A percentile compares a stretch with the other conserved stretches of the same genome.
phyloP scores from a whole-genome alignment of 305 asterid species.

The Rubia tinctorum region DNA sequence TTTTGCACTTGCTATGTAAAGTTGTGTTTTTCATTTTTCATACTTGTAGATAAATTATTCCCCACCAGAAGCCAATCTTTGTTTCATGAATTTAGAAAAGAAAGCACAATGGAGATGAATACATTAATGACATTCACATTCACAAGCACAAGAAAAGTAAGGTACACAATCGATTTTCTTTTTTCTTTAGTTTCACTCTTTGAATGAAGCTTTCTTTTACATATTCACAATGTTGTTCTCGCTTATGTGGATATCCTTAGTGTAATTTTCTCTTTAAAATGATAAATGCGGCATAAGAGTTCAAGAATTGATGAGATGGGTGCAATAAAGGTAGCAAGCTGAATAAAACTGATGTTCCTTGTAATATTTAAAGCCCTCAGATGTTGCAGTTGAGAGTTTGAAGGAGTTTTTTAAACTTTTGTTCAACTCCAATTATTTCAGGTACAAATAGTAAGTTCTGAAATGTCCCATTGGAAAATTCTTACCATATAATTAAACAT shows the following conservation, averaged over 20 bases:
- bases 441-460: constrained; percentile 47
- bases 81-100: constrained; percentile 58
- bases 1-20: not conserved
- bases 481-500: constrained; percentile 6
- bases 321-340: constrained; percentile 82
- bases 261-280: constrained; percentile 31
- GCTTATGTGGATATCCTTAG: not conserved
- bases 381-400: constrained; percentile 59
- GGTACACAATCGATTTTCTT: constrained; percentile 45
- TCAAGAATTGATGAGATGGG: constrained; percentile 89
- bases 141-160: constrained; percentile 96
- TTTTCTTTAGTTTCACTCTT: constrained; percentile 14
- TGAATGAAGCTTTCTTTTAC: not conserved
- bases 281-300: constrained; percentile 82
- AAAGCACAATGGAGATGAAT: constrained; percentile 92
- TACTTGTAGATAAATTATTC: not conserved
- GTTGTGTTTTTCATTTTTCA: not conserved
- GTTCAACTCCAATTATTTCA: constrained; percentile 38
- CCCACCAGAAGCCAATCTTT: not conserved
- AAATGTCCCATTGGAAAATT: constrained; percentile 15
- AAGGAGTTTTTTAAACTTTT: constrained; percentile 48
- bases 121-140: constrained; percentile 60
- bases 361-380: constrained; percentile 45
- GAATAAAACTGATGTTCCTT: constrained; percentile 42
- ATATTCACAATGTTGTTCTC: not conserved